Evolutionary conservation across 495 filamentous ascomycete genomes (phyloP), one percentile per base, ranked within the genome.

Genomic region (Oidiodendron maius): DNA sequence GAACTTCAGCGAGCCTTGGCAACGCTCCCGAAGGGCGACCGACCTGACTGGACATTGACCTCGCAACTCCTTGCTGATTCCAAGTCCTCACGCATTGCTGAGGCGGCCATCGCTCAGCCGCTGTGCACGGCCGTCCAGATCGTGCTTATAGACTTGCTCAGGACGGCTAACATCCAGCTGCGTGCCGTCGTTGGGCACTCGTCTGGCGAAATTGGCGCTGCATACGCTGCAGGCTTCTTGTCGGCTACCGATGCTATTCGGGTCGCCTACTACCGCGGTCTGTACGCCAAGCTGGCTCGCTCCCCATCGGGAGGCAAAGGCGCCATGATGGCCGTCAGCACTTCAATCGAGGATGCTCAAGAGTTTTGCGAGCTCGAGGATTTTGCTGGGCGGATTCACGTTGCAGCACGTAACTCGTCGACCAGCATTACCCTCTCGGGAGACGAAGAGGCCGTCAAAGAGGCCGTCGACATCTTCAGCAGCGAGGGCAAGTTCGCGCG

Each of bases 191-290:
- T 80, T 0, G 80, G 80, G 16, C 78, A 83, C 51, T 82, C 77
- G 0, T 75, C 69, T 18, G 80, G 80, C 12, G 80, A 84, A 53
- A 82, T 83, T 41, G 71, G 42, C 0, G 72, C 70, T 0, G 71
- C 72, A 0, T 73, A 71, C 30, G 65, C 65, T 3, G 60, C 65
- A 1, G 68, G 70, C 1, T 52, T 52, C 2, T 36, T 77, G 1
- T 51, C 56, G 1, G 45, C 53, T 1, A 2, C 20, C 1, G 67
- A 74, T 24, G 77, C 76, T 3, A 68, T 80, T 4, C 39, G 49
- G 0, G 52, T 75, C 30, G 74, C 80, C 0, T 81, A 76, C 40
- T 71, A 66, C 26, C 67, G 80, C 10, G 78, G 78, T 3, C 9
- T 66, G 0, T 25, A 58, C 16, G 50, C 58, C 0, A 16, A 55